phyloP scores from a whole-genome alignment of 257 asterid species.

The Solanum tacnaense region DNA sequence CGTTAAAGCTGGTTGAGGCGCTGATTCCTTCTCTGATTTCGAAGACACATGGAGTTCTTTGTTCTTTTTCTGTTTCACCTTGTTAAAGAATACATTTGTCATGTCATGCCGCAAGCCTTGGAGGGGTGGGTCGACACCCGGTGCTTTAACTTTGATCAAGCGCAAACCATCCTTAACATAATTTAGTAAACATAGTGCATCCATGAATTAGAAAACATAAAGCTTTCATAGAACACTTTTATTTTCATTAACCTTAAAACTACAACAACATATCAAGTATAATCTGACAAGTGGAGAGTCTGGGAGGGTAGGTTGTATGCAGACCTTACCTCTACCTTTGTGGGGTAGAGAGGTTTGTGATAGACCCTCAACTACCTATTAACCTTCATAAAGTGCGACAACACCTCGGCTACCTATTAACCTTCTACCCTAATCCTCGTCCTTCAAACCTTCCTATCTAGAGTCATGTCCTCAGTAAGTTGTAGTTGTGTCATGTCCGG shows the following conservation, averaged over 20 bases:
- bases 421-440: neutral
- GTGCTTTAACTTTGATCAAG: neutral
- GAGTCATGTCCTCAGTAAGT: neutral
- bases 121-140: neutral
- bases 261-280: neutral
- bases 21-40: neutral
- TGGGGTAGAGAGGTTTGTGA: neutral
- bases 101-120: neutral
- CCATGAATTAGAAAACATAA: neutral
- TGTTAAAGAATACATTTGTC: neutral
- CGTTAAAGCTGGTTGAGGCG: neutral
- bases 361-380: neutral
- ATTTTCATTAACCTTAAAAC: neutral
- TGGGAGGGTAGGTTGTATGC: neutral
- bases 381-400: neutral
- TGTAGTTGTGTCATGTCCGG: neutral
- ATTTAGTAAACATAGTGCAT: neutral
- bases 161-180: neutral
- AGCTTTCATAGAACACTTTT: neutral
- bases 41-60: neutral
- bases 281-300: neutral
- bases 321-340: neutral
- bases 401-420: neutral
- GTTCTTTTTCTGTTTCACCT: neutral
- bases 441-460: neutral